Evolutionary conservation across 306 rosid genomes (phyloP).

Genomic region (Macrotyloma uniflorum): DNA sequence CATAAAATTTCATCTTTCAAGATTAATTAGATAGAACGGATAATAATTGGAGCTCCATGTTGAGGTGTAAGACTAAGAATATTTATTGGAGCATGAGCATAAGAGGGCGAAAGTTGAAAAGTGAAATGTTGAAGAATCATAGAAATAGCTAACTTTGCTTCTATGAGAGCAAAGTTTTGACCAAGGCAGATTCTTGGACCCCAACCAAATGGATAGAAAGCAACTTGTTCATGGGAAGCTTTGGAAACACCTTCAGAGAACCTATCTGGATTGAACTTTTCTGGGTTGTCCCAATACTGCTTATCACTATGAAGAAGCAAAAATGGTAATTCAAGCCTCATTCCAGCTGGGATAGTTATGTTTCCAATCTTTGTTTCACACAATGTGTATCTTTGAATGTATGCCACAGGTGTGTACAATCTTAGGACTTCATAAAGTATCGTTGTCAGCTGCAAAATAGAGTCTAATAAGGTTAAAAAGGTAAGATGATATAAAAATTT

Average conservation of each 20-base stretch:
- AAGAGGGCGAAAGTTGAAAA: conserved; percentile 56
- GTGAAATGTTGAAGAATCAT: conserved; percentile 55
- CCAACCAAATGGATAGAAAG: conserved; percentile 58
- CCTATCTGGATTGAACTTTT: conserved; percentile 53
- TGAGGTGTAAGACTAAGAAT: conserved; percentile 43
- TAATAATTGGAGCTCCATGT: conserved; percentile 52
- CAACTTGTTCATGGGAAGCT: conserved; percentile 43
- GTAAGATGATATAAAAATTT: too few relatives aligned
- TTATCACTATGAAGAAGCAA: conserved; percentile 45
- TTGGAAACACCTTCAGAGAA: conserved; percentile 48
- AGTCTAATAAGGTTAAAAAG: neutral
- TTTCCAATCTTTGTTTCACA: conserved; percentile 41
- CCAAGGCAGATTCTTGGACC: conserved; percentile 58
- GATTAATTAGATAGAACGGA: conserved; percentile 14
- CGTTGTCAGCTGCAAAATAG: conserved; percentile 31
- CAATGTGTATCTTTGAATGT: neutral
- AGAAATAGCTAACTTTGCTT: conserved; percentile 53
- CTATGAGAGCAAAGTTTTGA: conserved; percentile 51
- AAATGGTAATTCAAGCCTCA: conserved; percentile 21
- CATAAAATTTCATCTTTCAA: too few relatives aligned
- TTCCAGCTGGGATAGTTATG: conserved; percentile 46
- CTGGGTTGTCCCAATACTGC: conserved; percentile 47
- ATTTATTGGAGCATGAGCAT: conserved; percentile 49
- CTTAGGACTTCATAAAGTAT: conserved; percentile 38
- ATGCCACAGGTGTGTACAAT: conserved; percentile 30